Conservation (phyloP, 352 stramenopile species). For the Pythium biforme region DNA sequence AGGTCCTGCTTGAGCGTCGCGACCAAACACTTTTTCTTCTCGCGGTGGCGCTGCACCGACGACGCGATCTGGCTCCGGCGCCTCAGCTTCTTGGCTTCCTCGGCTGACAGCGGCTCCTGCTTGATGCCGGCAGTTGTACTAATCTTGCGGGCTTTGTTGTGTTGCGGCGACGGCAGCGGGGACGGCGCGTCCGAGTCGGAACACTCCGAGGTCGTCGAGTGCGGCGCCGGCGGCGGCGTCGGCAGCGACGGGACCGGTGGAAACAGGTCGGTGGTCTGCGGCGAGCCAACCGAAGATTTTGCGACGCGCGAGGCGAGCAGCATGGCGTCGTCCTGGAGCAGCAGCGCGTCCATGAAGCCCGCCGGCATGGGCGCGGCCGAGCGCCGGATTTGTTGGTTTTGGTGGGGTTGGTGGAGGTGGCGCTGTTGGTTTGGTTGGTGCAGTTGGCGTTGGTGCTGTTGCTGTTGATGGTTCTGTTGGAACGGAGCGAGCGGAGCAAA, state of each 20-base stretch:
- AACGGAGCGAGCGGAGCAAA: not conserved
- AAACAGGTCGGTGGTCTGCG: constrained; percentile 25
- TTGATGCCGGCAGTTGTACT: constrained; percentile 19
- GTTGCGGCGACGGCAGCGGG: constrained; percentile 1
- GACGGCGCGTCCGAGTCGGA: not conserved
- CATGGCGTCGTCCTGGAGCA: constrained; percentile 20
- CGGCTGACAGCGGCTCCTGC: constrained; percentile 31
- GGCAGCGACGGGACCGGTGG: constrained; percentile 3
- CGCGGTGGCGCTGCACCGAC: constrained; percentile 61
- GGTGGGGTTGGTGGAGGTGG: not conserved
- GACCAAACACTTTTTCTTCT: constrained; percentile 65
- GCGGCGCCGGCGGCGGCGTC: not conserved
- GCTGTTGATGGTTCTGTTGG: constrained; percentile 4
- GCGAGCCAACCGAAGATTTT: constrained; percentile 21
- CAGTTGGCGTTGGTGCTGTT: not conserved
- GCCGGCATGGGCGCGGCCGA: constrained; percentile 1
- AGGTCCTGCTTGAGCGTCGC: constrained; percentile 49
- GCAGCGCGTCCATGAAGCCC: constrained; percentile 23
- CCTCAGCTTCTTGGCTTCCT: constrained; percentile 60
- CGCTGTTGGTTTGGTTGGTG: not conserved
- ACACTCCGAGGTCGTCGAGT: constrained; percentile 2
- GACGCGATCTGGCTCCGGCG: constrained; percentile 60
- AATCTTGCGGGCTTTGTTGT: constrained; percentile 14
- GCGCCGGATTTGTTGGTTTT: constrained; percentile 5
- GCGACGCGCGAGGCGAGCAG: constrained; percentile 4